Percentiles rank a stretch among this genome's conserved stretches.
These are phyloP conservation scores for Scorias spongiosa DNA, from an alignment of 2,329 filamentous ascomycete genomes.

Conservation along the genomic window DNA sequence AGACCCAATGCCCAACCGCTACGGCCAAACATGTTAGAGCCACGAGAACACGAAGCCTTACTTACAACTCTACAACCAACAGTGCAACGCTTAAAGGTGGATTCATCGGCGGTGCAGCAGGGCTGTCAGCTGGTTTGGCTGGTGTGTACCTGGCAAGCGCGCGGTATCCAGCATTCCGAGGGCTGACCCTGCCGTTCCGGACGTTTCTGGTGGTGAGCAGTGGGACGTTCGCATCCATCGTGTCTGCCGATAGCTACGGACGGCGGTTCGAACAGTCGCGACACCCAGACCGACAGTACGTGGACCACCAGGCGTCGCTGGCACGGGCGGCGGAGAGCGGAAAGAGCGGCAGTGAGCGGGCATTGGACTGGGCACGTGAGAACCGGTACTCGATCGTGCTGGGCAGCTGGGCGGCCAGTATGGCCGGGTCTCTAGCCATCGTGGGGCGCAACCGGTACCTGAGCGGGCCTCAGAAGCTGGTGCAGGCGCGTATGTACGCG, in stretches of 20 bases:
- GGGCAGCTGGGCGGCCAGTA: conserved; percentile 63
- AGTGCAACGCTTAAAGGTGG: conserved; percentile 67
- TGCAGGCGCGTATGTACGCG: conserved; percentile 88
- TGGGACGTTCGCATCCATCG: conserved; percentile 68
- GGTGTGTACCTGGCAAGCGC: conserved; percentile 53
- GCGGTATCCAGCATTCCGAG: conserved; percentile 63
- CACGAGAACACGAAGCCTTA: background rate
- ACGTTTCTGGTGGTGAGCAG: conserved; percentile 74
- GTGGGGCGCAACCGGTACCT: conserved; percentile 68
- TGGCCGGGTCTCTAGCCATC: conserved; percentile 57
- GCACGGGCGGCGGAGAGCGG: conserved; percentile 37
- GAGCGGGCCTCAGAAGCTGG: conserved; percentile 66
- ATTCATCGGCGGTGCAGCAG: conserved; percentile 52
- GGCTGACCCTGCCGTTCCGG: conserved; percentile 77
- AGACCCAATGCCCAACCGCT: no score
- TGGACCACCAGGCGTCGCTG: conserved; percentile 45
- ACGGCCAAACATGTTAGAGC: no score
- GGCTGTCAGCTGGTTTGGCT: conserved; percentile 49
- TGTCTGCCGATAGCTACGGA: conserved; percentile 63
- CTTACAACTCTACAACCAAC: conserved; percentile 2
- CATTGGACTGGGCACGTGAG: conserved; percentile 57
- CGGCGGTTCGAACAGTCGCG: conserved; percentile 54
- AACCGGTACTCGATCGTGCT: conserved; percentile 83
- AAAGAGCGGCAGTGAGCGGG: conserved; percentile 44
- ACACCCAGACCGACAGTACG: conserved; percentile 54